These are phyloP conservation scores for Astrephomene gubernaculifera DNA, from an alignment of 139 green algal genomes.

Conservation along the genomic window DNA sequence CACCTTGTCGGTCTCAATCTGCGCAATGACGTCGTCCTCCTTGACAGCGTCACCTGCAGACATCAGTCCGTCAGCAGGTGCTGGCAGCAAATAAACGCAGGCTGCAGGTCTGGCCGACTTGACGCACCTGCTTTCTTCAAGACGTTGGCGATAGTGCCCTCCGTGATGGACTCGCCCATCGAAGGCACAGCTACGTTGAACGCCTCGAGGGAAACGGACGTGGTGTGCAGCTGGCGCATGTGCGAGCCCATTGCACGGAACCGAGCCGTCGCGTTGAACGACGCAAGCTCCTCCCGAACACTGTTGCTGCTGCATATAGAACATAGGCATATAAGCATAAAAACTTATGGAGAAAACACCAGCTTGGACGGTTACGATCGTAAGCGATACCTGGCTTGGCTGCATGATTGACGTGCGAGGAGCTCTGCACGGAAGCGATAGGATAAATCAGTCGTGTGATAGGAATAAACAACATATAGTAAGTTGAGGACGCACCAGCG, in stretches of 20 bases:
- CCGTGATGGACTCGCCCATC: conserved; percentile 96
- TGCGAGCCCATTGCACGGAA: background rate
- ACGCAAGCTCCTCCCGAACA: conserved; percentile 10
- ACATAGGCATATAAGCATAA: background rate
- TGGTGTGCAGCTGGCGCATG: conserved; percentile 21
- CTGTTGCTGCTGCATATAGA: background rate
- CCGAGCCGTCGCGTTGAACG: background rate
- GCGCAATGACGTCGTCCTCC: conserved; percentile 95
- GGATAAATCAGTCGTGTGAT: background rate
- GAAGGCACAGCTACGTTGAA: conserved; percentile 74
- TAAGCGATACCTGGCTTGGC: background rate
- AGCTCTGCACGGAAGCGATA: background rate
- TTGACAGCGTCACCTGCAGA: conserved; percentile 83
- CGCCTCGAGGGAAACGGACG: background rate
- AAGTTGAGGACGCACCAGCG: background rate
- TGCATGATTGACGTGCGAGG: conserved; percentile 16
- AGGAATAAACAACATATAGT: background rate
- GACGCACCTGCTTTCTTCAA: conserved; percentile 74
- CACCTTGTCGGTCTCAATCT: conserved; percentile 98
- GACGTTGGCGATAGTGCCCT: conserved; percentile 89
- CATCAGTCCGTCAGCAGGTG: background rate
- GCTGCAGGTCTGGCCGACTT: no score
- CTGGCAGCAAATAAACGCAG: no score
- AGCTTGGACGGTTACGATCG: background rate
- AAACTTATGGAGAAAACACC: no score